Percentiles rank a stretch among this genome's conserved stretches.
Evolutionary conservation across 768 basidiomycete genomes (phyloP).

Genomic region (Cystoderma amianthinum): DNA sequence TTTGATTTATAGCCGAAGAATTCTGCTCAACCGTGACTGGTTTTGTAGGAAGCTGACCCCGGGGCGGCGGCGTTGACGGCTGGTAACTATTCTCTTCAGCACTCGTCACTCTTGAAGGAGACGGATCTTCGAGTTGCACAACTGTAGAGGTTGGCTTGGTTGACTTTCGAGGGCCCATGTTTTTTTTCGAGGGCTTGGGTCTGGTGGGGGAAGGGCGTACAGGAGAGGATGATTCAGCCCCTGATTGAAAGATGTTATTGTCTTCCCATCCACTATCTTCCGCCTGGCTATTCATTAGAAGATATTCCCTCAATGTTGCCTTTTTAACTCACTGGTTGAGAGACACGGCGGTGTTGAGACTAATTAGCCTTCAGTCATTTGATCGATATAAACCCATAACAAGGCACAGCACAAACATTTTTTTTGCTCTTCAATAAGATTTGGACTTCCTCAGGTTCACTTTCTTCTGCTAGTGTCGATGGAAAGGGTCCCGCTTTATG

Average conservation of each 20-base stretch:
- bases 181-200: slow-evolving; percentile 34
- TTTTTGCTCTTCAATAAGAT: too few species aligned
- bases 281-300: slow-evolving; percentile 11
- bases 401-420: too few species aligned
- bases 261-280: slow-evolving; percentile 89
- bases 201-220: slow-evolving; percentile 51
- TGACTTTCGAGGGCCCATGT: slow-evolving; percentile 53
- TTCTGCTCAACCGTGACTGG: too few species aligned
- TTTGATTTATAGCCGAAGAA: too few species aligned
- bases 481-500: slow-evolving; percentile 31
- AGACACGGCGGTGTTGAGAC: slow-evolving; percentile 50
- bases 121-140: slow-evolving; percentile 19
- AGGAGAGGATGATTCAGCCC: slow-evolving; percentile 84
- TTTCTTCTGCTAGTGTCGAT: slow-evolving; percentile 58
- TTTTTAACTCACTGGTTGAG: slow-evolving; percentile 35
- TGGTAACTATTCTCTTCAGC: too few species aligned
- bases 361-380: too few species aligned
- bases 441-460: slow-evolving; percentile 66
- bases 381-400: too few species aligned
- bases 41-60: too few species aligned
- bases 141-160: slow-evolving; percentile 57
- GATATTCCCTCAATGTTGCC: too few species aligned
- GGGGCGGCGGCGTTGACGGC: too few species aligned
- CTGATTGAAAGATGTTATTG: slow-evolving; percentile 86
- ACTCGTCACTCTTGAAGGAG: too few species aligned